Conservation (phyloP, 1,139 yeast species). For the Sugiyamaella xylanicola region DNA sequence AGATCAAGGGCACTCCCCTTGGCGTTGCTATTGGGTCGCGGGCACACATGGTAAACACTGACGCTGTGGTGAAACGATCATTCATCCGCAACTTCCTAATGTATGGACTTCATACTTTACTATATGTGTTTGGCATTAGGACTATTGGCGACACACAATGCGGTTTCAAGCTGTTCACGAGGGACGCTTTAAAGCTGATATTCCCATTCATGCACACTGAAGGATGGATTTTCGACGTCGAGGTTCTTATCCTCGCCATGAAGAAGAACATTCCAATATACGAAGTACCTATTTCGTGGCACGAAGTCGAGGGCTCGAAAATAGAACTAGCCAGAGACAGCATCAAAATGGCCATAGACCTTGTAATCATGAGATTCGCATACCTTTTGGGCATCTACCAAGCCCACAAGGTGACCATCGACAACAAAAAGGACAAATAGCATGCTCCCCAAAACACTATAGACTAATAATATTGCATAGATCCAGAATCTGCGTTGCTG, state of each 20-base stretch:
- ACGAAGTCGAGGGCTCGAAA: constrained; percentile 93
- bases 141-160: constrained; percentile 92
- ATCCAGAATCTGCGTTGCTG: not conserved
- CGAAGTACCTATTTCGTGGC: constrained; percentile 94
- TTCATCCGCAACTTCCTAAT: constrained; percentile 85
- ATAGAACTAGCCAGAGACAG: constrained; percentile 90
- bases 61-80: constrained; percentile 92
- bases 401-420: constrained; percentile 36
- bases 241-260: constrained; percentile 77
- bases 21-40: constrained; percentile 88
- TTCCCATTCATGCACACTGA: constrained; percentile 96
- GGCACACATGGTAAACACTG: constrained; percentile 95
- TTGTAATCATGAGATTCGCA: constrained; percentile 88
- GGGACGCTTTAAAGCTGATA: constrained; percentile 60
- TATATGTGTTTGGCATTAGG: constrained; percentile 85
- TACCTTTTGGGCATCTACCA: constrained; percentile 81
- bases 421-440: constrained; percentile 12
- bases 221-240: constrained; percentile 98
- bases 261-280: constrained; percentile 64
- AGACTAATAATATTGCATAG: not conserved
- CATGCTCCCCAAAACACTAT: not conserved
- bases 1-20: constrained; percentile 42
- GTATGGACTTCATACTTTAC: constrained; percentile 88
- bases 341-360: constrained; percentile 91
- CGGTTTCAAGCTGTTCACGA: constrained; percentile 90